These are phyloP conservation scores for Lachancea waltii DNA, from an alignment of 805 yeast genomes.

Conservation along the genomic window DNA sequence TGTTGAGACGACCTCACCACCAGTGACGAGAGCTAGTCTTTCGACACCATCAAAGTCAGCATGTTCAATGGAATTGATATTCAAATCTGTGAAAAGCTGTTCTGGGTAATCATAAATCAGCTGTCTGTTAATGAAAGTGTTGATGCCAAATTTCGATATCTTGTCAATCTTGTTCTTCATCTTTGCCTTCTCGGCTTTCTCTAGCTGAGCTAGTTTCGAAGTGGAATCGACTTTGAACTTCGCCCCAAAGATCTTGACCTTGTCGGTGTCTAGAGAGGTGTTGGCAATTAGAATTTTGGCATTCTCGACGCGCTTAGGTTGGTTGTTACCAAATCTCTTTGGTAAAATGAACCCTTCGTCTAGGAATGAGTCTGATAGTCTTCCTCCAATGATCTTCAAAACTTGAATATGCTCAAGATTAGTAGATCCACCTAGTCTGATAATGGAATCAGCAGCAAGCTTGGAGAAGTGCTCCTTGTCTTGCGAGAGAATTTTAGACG, in stretches of 20 bases:
- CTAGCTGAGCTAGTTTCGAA: slow-evolving; percentile 86
- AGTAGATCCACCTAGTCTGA: slow-evolving; percentile 80
- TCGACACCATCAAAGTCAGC: slow-evolving; percentile 98
- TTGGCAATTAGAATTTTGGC: slow-evolving; percentile 89
- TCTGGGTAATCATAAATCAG: slow-evolving; percentile 97
- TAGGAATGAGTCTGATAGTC: slow-evolving; percentile 80
- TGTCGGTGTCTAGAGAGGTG: slow-evolving; percentile 95
- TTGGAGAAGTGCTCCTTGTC: slow-evolving; percentile 86
- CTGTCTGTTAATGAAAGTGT: slow-evolving; percentile 92
- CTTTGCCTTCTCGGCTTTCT: slow-evolving; percentile 88
- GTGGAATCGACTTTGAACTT: slow-evolving; percentile 95
- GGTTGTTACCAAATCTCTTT: slow-evolving; percentile 90
- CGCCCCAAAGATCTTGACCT: slow-evolving; percentile 96
- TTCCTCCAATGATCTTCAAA: slow-evolving; percentile 90
- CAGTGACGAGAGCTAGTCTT: slow-evolving; percentile 91
- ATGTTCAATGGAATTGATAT: slow-evolving; percentile 90
- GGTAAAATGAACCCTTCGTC: slow-evolving; percentile 94
- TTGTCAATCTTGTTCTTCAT: slow-evolving; percentile 87
- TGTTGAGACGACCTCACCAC: slow-evolving; percentile 96
- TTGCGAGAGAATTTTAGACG: slow-evolving; percentile 91
- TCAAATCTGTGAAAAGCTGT: slow-evolving; percentile 81
- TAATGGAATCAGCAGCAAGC: slow-evolving; percentile 89
- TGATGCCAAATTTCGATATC: slow-evolving; percentile 79
- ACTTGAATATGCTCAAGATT: slow-evolving; percentile 89
- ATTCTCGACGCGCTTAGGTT: slow-evolving; percentile 76